Base-by-base conservation (phyloP, 2,329 filamentous ascomycete genomes). In the Myotisia sp. region DNA sequence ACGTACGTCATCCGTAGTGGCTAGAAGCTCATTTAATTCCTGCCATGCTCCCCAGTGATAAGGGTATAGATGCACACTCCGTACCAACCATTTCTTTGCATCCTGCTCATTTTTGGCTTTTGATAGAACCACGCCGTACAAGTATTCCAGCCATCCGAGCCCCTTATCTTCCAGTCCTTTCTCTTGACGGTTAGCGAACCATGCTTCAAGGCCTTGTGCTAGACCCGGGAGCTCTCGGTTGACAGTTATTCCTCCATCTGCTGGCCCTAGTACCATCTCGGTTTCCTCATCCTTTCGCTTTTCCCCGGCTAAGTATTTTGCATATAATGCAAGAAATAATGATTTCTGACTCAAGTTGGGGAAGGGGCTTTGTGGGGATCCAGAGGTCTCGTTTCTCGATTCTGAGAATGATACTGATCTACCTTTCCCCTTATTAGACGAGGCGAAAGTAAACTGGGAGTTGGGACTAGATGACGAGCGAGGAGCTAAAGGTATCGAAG, bases 11-110 rank as follows among this genome's bases (percentile, higher is more conserved):
- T 94, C 85, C 6, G 79, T 69, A 21, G 79, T 76, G 22, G 74
- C 73, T 39, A 93, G 72, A 17, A 95, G 65, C 24, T 76, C 76
- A 3, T 81, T 82, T 55, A 98, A 72, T 59, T 98, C 90, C 38
- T 90, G 70, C 90, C 90, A 98, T 41, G 85, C 86, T 5, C 85
- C 84, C 90, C 90, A 98, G 52, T 95, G 93, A 71, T 86, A 93
- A 1, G 85, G 82, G 48, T 85, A 92, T 26, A 84, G 63, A 53
- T 92, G 81, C 6, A 94, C 82, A 50, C 86, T 93, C 42, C 75
- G 71, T 33, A 94, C 66, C n/a, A 98, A 68, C 69, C 81, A 93
- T 42, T 80, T 74, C 56, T 87, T 76, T 2, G 90, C 90, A 40
- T 80, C 70, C 28, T 76, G 70, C 45, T 92, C 85, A 47, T 90